Conservation (phyloP, 768 basidiomycete genomes). For the Lactarius evosmus region DNA sequence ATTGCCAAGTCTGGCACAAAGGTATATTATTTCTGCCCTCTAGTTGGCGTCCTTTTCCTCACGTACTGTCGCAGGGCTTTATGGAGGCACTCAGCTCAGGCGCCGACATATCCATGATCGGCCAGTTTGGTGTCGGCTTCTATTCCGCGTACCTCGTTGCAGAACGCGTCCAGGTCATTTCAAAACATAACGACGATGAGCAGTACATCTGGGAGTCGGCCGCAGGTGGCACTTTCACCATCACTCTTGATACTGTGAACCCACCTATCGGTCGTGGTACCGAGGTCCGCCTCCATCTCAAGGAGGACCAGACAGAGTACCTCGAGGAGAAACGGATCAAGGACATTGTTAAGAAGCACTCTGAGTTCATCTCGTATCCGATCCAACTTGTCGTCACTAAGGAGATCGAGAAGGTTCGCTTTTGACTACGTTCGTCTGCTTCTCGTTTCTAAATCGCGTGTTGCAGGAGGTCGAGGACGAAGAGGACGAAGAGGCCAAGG, state of each 20-base stretch:
- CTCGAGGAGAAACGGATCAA: conserved; percentile 99
- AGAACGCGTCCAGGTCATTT: conserved; percentile 96
- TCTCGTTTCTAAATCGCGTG: conserved; percentile 19
- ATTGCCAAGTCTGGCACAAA: conserved; percentile 95
- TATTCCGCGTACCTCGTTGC: conserved; percentile 99
- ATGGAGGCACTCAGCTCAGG: conserved; percentile 96
- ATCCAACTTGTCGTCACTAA: conserved; percentile 98
- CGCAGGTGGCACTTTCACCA: conserved; percentile 98
- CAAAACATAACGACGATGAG: conserved; percentile 99
- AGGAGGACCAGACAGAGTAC: conserved; percentile 99
- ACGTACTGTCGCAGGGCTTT: conserved; percentile 65
- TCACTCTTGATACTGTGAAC: conserved; percentile 90
- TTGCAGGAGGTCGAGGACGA: conserved; percentile 78
- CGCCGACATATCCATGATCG: conserved; percentile 94
- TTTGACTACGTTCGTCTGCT: not conserved
- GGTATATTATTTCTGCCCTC: conserved; percentile 44
- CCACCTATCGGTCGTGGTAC: conserved; percentile 90
- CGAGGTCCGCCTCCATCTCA: conserved; percentile 87
- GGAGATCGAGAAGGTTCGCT: conserved; percentile 94
- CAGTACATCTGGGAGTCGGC: conserved; percentile 99
- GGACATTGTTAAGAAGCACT: conserved; percentile 99
- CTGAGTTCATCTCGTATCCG: conserved; percentile 99
- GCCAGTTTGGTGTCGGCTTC: conserved; percentile 99
- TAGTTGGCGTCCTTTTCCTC: not conserved
- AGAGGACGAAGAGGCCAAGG: conserved; percentile 47